phyloP scores from a whole-genome alignment of 2,329 filamentous ascomycete species.

The Zymoseptoria crescenta region DNA sequence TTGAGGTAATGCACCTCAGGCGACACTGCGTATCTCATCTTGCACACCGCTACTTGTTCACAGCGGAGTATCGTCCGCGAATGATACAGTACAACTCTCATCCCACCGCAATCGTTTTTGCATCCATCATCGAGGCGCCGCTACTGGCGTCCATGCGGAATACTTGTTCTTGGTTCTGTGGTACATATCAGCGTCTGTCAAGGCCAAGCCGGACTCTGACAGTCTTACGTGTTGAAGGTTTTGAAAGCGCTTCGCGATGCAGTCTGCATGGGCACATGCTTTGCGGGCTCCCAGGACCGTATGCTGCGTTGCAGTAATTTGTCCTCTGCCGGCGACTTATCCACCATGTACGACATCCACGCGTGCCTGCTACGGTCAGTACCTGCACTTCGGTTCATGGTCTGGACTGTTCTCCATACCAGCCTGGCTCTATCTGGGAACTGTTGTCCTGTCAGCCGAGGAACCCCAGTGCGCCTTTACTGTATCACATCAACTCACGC shows the following conservation, averaged over 20 bases:
- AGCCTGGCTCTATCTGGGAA: slow-evolving; percentile 85
- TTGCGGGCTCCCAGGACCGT: slow-evolving; percentile 67
- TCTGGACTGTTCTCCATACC: slow-evolving; percentile 38
- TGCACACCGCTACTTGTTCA: background rate
- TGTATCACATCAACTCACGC: slow-evolving; percentile 45
- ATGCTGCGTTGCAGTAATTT: slow-evolving; percentile 58
- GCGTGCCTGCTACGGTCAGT: slow-evolving; percentile 57
- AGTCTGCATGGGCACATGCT: slow-evolving; percentile 69
- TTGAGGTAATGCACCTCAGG: slow-evolving; percentile 1
- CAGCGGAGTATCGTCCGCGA: background rate
- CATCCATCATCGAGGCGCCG: slow-evolving; percentile 31
- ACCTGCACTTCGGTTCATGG: background rate
- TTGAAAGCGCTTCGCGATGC: slow-evolving; percentile 72
- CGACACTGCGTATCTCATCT: slow-evolving; percentile 1
- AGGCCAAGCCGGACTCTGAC: background rate
- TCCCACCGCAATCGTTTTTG: background rate
- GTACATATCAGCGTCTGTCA: slow-evolving; percentile 3
- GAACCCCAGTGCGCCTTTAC: background rate
- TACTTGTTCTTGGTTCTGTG: slow-evolving; percentile 44
- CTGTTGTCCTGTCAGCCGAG: slow-evolving; percentile 41
- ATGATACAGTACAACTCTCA: background rate
- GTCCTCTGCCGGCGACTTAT: slow-evolving; percentile 76
- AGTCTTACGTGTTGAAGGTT: slow-evolving; percentile 86
- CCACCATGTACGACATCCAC: slow-evolving; percentile 91
- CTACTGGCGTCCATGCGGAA: slow-evolving; percentile 41